These are phyloP conservation scores for Cadophora gregata DNA, from an alignment of 2,329 filamentous ascomycete genomes.

Conservation along the genomic window DNA sequence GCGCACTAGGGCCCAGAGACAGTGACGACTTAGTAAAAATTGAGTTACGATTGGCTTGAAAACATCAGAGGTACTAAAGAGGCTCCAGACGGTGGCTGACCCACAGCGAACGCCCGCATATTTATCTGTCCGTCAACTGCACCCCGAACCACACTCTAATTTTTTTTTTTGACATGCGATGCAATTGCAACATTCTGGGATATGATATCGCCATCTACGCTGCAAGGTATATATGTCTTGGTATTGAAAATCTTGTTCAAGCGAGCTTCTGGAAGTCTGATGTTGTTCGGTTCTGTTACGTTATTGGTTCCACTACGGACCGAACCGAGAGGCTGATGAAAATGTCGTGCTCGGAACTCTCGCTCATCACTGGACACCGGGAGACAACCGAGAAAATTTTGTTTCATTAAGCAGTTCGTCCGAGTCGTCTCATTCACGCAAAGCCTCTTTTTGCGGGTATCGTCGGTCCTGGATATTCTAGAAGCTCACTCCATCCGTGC, in stretches of 20 bases:
- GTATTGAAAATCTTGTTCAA: neutral
- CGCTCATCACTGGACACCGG: neutral
- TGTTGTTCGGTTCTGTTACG: conserved; percentile 5
- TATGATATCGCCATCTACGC: neutral
- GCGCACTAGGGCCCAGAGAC: neutral
- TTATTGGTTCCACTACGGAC: conserved; percentile 6
- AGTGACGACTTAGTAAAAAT: neutral
- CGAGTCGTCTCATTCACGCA: neutral
- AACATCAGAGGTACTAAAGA: neutral
- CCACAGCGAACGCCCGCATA: neutral
- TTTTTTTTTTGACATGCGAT: neutral
- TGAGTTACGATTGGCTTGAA: neutral
- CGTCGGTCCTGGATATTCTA: neutral
- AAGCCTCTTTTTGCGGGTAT: neutral
- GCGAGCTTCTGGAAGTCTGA: neutral
- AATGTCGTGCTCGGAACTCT: conserved; percentile 2
- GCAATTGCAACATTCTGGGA: neutral
- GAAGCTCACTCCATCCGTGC: neutral
- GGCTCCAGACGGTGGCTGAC: neutral
- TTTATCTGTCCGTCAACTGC: neutral
- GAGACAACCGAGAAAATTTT: neutral
- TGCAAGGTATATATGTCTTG: conserved; percentile 1
- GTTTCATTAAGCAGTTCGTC: neutral
- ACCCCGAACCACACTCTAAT: neutral
- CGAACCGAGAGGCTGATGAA: neutral